These are phyloP conservation scores for Clitopilus hobsonii DNA, from an alignment of 768 basidiomycete species.

Conservation along the genomic window DNA sequence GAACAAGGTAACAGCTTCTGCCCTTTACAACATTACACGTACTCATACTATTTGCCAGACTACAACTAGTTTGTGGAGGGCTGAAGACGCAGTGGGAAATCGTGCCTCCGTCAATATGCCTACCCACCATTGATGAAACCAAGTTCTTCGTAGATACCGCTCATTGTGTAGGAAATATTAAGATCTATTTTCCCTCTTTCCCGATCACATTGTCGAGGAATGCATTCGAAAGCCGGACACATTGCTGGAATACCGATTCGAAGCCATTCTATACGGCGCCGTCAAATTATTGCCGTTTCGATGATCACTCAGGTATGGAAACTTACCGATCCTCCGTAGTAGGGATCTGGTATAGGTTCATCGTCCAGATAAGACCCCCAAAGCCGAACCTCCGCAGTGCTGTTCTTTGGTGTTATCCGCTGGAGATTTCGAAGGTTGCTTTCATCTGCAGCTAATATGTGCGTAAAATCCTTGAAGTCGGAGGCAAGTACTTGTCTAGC, in stretches of 20 bases:
- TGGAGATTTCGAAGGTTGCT: slow-evolving; percentile 65
- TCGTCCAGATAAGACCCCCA: slow-evolving; percentile 78
- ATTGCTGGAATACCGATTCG: slow-evolving; percentile 75
- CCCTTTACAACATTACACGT: not conserved
- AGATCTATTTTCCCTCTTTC: slow-evolving; percentile 23
- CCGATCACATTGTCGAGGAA: slow-evolving; percentile 66
- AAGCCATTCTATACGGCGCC: slow-evolving; percentile 53
- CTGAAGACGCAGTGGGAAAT: slow-evolving; percentile 76
- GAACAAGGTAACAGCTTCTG: slow-evolving; percentile 58
- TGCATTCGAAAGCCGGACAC: slow-evolving; percentile 66
- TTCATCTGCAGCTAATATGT: slow-evolving; percentile 84
- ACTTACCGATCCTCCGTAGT: slow-evolving; percentile 67
- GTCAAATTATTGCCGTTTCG: not conserved
- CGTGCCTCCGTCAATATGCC: slow-evolving; percentile 87
- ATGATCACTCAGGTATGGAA: not conserved
- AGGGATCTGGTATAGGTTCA: slow-evolving; percentile 78
- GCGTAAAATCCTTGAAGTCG: slow-evolving; percentile 75
- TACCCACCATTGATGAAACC: slow-evolving; percentile 53
- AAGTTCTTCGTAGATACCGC: not conserved
- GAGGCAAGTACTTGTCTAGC: slow-evolving; percentile 61
- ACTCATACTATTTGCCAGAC: slow-evolving; percentile 45
- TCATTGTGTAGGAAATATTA: not conserved
- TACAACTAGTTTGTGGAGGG: slow-evolving; percentile 88
- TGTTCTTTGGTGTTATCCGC: slow-evolving; percentile 40
- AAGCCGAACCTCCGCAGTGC: slow-evolving; percentile 64